phyloP scores from a whole-genome alignment of 2,329 filamentous ascomycete species.

The Cladophialophora immunda region DNA sequence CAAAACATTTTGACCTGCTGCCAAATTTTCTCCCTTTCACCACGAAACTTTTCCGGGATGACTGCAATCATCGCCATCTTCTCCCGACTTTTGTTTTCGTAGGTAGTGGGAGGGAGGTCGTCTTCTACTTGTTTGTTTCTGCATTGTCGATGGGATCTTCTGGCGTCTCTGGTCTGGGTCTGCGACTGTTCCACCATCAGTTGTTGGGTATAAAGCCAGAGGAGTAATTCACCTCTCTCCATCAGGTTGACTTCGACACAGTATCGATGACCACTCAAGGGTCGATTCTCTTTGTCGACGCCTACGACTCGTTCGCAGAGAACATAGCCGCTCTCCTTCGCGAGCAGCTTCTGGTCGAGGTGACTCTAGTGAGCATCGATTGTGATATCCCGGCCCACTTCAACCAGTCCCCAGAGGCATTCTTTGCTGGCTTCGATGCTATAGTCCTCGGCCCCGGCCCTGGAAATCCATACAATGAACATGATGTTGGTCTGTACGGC shows the following conservation, averaged over 20 bases:
- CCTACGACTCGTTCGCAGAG: constrained; percentile 96
- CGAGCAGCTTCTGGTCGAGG: constrained; percentile 71
- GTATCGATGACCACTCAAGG: constrained; percentile 21
- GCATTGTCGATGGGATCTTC: neutral
- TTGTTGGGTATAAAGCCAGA: neutral
- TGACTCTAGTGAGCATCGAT: constrained; percentile 78
- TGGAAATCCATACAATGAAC: constrained; percentile 74
- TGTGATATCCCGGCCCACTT: constrained; percentile 56
- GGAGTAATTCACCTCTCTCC: neutral
- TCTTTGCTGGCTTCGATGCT: constrained; percentile 67
- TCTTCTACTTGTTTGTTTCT: constrained; percentile 3
- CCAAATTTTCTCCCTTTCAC: constrained; percentile 1
- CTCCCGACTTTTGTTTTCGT: neutral
- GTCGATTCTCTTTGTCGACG: constrained; percentile 83
- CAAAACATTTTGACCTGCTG: constrained; percentile 10
- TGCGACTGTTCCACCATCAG: neutral
- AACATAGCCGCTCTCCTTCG: constrained; percentile 88
- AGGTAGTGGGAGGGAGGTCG: constrained; percentile 8
- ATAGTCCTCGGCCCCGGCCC: constrained; percentile 92
- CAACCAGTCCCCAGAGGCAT: constrained; percentile 41
- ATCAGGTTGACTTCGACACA: neutral
- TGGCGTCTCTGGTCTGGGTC: neutral
- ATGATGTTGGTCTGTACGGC: constrained; percentile 85
- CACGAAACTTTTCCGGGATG: constrained; percentile 4
- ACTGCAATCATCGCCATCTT: neutral